These are phyloP conservation scores for Aspergillus brunneoviolaceus DNA, from an alignment of 2,329 filamentous ascomycete genomes.

Conservation along the genomic window DNA sequence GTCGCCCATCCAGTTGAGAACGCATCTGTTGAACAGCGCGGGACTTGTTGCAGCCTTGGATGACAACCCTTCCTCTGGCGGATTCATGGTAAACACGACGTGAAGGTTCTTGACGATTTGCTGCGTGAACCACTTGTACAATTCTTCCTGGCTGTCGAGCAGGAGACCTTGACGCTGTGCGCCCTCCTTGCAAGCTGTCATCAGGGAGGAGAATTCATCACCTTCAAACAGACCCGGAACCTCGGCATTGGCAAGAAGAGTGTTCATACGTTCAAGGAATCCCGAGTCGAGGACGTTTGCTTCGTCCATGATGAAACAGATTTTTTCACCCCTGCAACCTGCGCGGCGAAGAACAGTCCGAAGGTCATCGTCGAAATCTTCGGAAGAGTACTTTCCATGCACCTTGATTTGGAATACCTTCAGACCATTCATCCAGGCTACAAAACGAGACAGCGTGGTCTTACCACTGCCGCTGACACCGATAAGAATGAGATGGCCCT, in stretches of 20 bases:
- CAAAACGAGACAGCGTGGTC: conserved; percentile 94
- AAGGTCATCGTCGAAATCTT: conserved; percentile 98
- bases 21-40: conserved; percentile 97
- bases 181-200: conserved; percentile 99
- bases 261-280: conserved; percentile 99
- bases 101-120: conserved; percentile 99
- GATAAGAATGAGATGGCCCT: conserved; percentile 96
- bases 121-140: conserved; percentile 99
- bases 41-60: conserved; percentile 97
- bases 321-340: conserved; percentile 97
- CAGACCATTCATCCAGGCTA: conserved; percentile 99
- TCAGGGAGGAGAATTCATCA: conserved; percentile 96
- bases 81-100: conserved; percentile 99
- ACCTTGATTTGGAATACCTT: conserved; percentile 99
- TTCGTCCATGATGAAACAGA: conserved; percentile 99
- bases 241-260: conserved; percentile 96
- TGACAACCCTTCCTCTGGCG: conserved; percentile 88
- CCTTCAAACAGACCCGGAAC: conserved; percentile 98
- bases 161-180: conserved; percentile 93
- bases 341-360: conserved; percentile 89
- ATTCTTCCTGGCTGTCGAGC: conserved; percentile 93
- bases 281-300: conserved; percentile 97
- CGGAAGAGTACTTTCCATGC: conserved; percentile 94
- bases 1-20: conserved; percentile 99
- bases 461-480: conserved; percentile 98